Conservation (phyloP, 139 green algal species). For the Chlamydomonas eustigma region DNA sequence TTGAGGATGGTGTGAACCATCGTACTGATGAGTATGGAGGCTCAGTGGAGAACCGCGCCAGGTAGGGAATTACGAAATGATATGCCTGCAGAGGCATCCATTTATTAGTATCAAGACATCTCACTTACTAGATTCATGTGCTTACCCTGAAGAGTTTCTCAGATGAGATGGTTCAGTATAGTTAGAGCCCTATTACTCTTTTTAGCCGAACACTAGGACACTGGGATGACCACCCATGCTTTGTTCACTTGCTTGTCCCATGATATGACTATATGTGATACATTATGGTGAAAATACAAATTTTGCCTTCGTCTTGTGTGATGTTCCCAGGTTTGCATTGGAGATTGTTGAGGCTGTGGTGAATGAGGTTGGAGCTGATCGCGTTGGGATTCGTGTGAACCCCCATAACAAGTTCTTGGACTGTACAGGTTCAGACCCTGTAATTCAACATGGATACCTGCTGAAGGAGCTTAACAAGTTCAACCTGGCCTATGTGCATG, state of each 20-base stretch:
- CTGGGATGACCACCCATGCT: no score
- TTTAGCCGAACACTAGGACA: no score
- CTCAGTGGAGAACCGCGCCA: constrained; percentile 53
- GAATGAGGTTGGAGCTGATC: constrained; percentile 47
- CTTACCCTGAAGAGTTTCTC: no score
- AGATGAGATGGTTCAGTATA: no score
- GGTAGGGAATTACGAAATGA: constrained; percentile 18
- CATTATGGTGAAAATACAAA: no score
- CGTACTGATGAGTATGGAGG: constrained; percentile 69
- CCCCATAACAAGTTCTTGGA: constrained; percentile 58
- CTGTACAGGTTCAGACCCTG: constrained; percentile 29
- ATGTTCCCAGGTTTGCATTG: constrained; percentile 43
- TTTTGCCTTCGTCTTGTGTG: no score
- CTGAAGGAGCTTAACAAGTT: constrained; percentile 61
- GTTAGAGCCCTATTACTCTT: no score
- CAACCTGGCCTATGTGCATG: constrained; percentile 70
- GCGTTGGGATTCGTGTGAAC: constrained; percentile 66
- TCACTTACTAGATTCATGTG: no score
- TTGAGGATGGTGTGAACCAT: constrained; percentile 52
- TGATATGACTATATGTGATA: no score
- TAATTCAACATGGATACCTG: constrained; percentile 51
- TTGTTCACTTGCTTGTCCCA: no score
- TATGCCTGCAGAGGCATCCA: no score
- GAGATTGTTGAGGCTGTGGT: constrained; percentile 50
- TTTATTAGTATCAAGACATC: no score